A percentile compares a stretch with the other conserved stretches of the same genome.
phyloP scores from a whole-genome alignment of 768 basidiomycete genomes.

The Mycena rebaudengoi region DNA sequence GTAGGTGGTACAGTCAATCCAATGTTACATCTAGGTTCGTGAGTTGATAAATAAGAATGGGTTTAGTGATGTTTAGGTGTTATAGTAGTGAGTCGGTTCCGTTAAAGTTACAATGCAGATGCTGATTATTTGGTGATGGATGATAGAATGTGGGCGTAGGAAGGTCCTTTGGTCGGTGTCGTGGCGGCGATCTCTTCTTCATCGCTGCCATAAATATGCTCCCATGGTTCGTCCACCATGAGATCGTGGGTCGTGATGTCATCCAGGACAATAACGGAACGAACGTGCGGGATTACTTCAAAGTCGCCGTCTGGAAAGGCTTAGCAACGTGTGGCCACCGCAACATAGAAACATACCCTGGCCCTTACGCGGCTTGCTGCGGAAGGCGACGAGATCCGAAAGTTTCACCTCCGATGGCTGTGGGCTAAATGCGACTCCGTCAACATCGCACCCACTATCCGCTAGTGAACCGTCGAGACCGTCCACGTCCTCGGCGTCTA shows the following conservation, averaged over 20 bases:
- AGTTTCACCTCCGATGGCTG: constrained; percentile 41
- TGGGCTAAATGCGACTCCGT: constrained; percentile 18
- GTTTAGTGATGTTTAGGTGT: constrained; percentile 16
- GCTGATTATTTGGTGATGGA: constrained; percentile 20
- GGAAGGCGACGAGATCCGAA: constrained; percentile 39
- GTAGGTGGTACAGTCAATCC: constrained; percentile 25
- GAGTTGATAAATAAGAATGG: constrained; percentile 16
- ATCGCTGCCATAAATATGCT: constrained; percentile 55
- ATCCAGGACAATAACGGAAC: constrained; percentile 66
- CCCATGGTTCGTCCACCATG: constrained; percentile 65
- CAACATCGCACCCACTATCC: constrained; percentile 12
- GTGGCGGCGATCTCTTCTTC: constrained; percentile 38
- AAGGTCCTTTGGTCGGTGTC: constrained; percentile 34
- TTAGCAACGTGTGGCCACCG: background rate
- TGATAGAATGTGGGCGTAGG: constrained; percentile 51
- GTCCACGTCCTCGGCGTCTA: constrained; percentile 27
- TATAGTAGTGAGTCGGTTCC: constrained; percentile 12
- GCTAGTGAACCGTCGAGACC: constrained; percentile 19
- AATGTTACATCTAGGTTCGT: constrained; percentile 29
- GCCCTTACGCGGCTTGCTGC: constrained; percentile 50
- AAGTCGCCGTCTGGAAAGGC: constrained; percentile 57
- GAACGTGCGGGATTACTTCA: constrained; percentile 62
- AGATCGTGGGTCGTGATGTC: constrained; percentile 52
- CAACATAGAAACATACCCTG: constrained; percentile 45
- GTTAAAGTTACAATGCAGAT: constrained; percentile 9